Evolutionary conservation across 2,329 filamentous ascomycete genomes (phyloP), one percentile per base, ranked within the genome.

Genomic region (Hirsutella minnesotensis): DNA sequence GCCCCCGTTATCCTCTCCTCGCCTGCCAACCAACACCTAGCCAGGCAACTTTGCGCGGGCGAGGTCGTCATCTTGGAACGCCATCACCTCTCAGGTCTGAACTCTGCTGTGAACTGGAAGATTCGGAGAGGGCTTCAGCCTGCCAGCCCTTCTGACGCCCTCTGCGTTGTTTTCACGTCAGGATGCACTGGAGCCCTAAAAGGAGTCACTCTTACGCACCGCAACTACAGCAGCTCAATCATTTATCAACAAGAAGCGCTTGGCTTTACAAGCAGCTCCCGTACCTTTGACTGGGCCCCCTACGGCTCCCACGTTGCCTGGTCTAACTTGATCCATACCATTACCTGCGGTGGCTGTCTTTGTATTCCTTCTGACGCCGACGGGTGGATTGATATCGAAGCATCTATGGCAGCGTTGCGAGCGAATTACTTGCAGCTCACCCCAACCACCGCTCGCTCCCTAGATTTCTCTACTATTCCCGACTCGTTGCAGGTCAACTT

Each of bases 151-250:
- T 45, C 42, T 1, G 43, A 47, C 24, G 29, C 43, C 7, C 24
- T 51, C n/a, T 44, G 44, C 16, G 66, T 72, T 47, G 67, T 72
- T 51, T 74, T 73, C 49, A 73, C 71, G n/a, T 73, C 69, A 15
- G 70, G 70, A 15, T 70, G 65, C 18, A 29, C 34, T n/a, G 70
- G 70, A 4, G 56, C 57, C 29, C 70, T 70, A 3, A 74, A 74
- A 55, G 70, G 70, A 29, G 67, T 72, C n/a, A 58, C 70, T 18
- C 47, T 58, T 10, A 47, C 49, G 10, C 52, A 54, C 41, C 44
- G 41, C 2, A 47, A 47, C 19, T 47, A 50, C 20, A 41, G 44
- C 29, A 47, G 44, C 13, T 36, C 49, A 4, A 43, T 46, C 19
- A 33, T 20, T 1, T 41, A 50, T 21, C 45, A 51, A 29, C 37